These are phyloP conservation scores for Sutorius eximius DNA, from an alignment of 1,284 basidiomycete genomes.

Conservation along the genomic window DNA sequence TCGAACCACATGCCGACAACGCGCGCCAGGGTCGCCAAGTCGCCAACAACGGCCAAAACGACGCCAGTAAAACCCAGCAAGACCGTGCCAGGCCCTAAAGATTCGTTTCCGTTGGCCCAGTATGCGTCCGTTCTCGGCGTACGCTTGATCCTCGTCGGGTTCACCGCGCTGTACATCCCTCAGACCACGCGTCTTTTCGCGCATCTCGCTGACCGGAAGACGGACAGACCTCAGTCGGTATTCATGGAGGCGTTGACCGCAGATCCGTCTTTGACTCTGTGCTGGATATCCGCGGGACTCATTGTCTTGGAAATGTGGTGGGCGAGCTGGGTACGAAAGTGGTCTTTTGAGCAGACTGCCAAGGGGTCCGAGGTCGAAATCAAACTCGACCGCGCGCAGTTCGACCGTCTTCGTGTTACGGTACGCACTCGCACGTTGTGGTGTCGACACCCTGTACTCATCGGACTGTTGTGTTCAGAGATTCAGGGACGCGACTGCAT, in stretches of 20 bases:
- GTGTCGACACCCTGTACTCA: conserved; percentile 4
- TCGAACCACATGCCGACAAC: conserved; percentile 9
- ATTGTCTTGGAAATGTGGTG: conserved; percentile 69
- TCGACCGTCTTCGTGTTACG: conserved; percentile 24
- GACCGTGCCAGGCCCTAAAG: background rate
- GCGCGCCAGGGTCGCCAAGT: background rate
- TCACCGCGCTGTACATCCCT: conserved; percentile 66
- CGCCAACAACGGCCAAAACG: conserved; percentile 1
- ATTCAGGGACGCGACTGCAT: conserved; percentile 48
- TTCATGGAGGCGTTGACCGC: conserved; percentile 68
- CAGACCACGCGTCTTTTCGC: conserved; percentile 53
- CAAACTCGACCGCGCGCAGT: conserved; percentile 41
- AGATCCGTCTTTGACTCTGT: conserved; percentile 59
- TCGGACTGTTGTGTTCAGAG: conserved; percentile 20
- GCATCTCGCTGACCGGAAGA: conserved; percentile 31
- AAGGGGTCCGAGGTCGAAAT: conserved; percentile 38
- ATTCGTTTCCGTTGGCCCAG: conserved; percentile 44
- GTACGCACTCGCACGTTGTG: conserved; percentile 36
- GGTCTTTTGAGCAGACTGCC: conserved; percentile 43
- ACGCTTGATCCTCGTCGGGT: conserved; percentile 65
- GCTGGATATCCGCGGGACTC: conserved; percentile 61
- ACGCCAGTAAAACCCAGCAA: background rate
- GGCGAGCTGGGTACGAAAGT: conserved; percentile 62
- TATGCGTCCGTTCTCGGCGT: conserved; percentile 78
- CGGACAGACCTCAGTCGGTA: conserved; percentile 63